Evolutionary conservation across 148 eudicot genomes (phyloP).

Genomic region (Persicaria maculosa): DNA sequence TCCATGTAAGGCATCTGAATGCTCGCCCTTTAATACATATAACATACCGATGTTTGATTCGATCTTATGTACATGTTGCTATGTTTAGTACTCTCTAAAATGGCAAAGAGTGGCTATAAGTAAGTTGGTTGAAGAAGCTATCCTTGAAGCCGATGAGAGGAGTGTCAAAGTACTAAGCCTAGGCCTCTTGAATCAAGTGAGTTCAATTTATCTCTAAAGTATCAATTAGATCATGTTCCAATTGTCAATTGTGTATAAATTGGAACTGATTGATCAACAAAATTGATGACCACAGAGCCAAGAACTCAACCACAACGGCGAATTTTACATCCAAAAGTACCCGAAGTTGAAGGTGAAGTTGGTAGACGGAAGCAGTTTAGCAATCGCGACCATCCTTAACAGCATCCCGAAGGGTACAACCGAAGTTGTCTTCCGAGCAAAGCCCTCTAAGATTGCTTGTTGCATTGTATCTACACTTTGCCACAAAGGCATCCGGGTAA

Average conservation of each 20-base stretch:
- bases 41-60: not conserved
- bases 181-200: constrained; percentile 59
- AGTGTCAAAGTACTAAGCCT: constrained; percentile 42
- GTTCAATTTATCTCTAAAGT: constrained; percentile 1
- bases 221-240: too few species aligned
- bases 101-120: constrained; percentile 39
- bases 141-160: constrained; percentile 43
- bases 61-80: not conserved
- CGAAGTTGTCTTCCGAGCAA: constrained; percentile 26
- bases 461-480: constrained; percentile 30
- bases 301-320: constrained; percentile 29
- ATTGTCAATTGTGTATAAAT: too few species aligned
- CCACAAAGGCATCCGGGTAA: constrained; percentile 37
- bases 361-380: constrained; percentile 57
- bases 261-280: not conserved
- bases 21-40: not conserved
- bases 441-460: constrained; percentile 31
- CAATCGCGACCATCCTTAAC: constrained; percentile 22
- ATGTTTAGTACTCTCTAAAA: constrained; percentile 32
- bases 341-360: constrained; percentile 46
- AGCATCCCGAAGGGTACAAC: constrained; percentile 44
- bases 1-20: constrained; percentile 24
- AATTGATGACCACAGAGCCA: constrained; percentile 18
- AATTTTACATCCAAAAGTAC: constrained; percentile 21
- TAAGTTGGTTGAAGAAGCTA: constrained; percentile 42